Percentiles rank a stretch among this genome's conserved stretches.
phyloP scores from a whole-genome alignment of 1,284 basidiomycete genomes.

The Ganoderma lucidum region DNA sequence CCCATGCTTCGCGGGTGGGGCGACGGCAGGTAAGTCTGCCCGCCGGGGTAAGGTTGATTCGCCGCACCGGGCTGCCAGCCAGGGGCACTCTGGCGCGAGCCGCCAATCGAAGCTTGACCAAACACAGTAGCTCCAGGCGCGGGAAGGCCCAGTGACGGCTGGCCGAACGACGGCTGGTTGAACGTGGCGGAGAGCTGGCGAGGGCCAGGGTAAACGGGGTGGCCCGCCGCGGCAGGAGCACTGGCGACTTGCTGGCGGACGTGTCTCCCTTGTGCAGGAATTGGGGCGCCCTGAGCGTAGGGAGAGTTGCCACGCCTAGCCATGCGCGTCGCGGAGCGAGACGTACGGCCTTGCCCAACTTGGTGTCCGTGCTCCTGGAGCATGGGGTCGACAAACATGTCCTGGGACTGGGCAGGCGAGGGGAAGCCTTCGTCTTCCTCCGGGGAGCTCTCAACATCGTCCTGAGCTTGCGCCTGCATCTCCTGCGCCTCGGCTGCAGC shows the following conservation, averaged over 20 bases:
- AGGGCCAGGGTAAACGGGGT: neutral
- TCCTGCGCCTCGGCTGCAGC: slow-evolving; percentile 13
- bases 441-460: slow-evolving; percentile 21
- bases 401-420: slow-evolving; percentile 33
- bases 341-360: slow-evolving; percentile 41
- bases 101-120: slow-evolving; percentile 23
- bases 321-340: slow-evolving; percentile 25
- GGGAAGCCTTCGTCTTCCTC: slow-evolving; percentile 25
- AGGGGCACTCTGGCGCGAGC: slow-evolving; percentile 11
- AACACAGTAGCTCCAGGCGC: slow-evolving; percentile 20
- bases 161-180: slow-evolving; percentile 23
- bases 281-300: slow-evolving; percentile 19
- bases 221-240: neutral
- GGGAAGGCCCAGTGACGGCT: slow-evolving; percentile 23
- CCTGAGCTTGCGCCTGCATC: slow-evolving; percentile 5
- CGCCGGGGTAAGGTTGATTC: slow-evolving; percentile 9
- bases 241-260: neutral
- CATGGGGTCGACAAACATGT: slow-evolving; percentile 47
- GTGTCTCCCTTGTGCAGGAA: neutral
- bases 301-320: slow-evolving; percentile 31
- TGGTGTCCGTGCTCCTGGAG: slow-evolving; percentile 42
- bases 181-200: slow-evolving; percentile 16
- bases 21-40: slow-evolving; percentile 18
- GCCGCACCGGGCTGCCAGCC: slow-evolving; percentile 18
- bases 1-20: slow-evolving; percentile 15